Conservation (phyloP, 192 early-diverging fungal species). For the Coemansia biformis region DNA sequence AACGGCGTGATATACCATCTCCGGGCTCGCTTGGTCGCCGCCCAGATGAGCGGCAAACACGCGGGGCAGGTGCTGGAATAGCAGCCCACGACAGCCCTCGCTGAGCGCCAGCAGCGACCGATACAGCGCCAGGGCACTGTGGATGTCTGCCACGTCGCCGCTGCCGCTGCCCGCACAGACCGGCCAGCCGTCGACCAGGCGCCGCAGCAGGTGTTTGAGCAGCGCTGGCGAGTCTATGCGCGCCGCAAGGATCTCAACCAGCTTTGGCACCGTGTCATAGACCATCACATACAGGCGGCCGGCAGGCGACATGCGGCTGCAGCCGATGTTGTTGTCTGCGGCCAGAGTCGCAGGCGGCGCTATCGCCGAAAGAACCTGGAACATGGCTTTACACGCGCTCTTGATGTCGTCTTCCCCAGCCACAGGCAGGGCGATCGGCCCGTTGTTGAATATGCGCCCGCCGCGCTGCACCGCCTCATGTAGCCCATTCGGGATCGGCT, state of each 20-base stretch:
- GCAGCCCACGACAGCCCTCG: slow-evolving; percentile 23
- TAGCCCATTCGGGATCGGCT: slow-evolving; percentile 39
- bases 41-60: background rate
- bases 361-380: slow-evolving; percentile 4
- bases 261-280: slow-evolving; percentile 27
- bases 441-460: slow-evolving; percentile 28
- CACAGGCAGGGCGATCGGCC: slow-evolving; percentile 15
- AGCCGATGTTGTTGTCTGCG: background rate
- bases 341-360: background rate
- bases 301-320: background rate
- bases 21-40: too few species aligned
- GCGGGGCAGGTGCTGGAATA: slow-evolving; percentile 10
- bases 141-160: background rate
- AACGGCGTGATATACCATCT: slow-evolving; percentile 12
- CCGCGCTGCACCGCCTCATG: slow-evolving; percentile 33
- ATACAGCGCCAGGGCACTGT: slow-evolving; percentile 13
- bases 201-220: slow-evolving; percentile 7
- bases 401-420: slow-evolving; percentile 4
- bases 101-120: slow-evolving; percentile 25
- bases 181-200: slow-evolving; percentile 27
- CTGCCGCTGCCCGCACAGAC: background rate
- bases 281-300: slow-evolving; percentile 6
- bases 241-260: slow-evolving; percentile 21
- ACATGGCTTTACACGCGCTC: slow-evolving; percentile 3
- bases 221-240: slow-evolving; percentile 16